Conservation (phyloP, 495 filamentous ascomycete genomes). For the Terfezia boudieri region DNA sequence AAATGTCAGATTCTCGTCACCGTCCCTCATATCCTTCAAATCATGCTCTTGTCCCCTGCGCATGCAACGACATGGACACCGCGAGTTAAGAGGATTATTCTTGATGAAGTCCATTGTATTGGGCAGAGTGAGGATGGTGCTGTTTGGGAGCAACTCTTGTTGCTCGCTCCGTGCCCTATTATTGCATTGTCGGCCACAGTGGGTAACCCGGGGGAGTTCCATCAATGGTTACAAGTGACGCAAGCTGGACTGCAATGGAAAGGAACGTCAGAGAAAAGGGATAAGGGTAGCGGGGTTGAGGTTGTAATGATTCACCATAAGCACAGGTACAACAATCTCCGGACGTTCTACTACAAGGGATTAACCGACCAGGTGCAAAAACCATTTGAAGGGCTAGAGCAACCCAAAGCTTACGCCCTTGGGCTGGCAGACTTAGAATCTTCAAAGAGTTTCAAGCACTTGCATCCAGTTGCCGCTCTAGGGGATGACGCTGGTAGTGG, state of each 20-base stretch:
- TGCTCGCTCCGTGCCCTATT: constrained; percentile 53
- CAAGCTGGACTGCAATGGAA: constrained; percentile 20
- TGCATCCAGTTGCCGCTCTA: constrained; percentile 48
- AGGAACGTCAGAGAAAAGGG: neutral
- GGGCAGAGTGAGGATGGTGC: constrained; percentile 56
- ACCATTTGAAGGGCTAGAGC: neutral
- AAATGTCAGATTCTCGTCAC: constrained; percentile 57
- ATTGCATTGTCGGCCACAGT: constrained; percentile 64
- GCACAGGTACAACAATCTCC: constrained; percentile 48
- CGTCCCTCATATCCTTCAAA: constrained; percentile 56
- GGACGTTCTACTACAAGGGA: constrained; percentile 42
- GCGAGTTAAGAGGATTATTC: constrained; percentile 50
- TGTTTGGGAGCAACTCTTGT: constrained; percentile 59
- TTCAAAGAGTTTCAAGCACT: constrained; percentile 2
- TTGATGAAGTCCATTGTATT: constrained; percentile 68
- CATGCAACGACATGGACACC: constrained; percentile 44
- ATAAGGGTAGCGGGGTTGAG: constrained; percentile 25
- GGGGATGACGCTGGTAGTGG: constrained; percentile 31
- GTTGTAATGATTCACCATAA: constrained; percentile 42
- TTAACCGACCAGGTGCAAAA: constrained; percentile 1
- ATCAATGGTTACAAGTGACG: constrained; percentile 37
- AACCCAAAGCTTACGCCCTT: neutral
- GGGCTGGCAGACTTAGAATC: neutral
- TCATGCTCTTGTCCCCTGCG: constrained; percentile 45
- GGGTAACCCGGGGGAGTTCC: constrained; percentile 51